A percentile compares a stretch with the other conserved stretches of the same genome.
Conservation (phyloP, 2,329 filamentous ascomycete genomes). For the Alternaria panax region DNA sequence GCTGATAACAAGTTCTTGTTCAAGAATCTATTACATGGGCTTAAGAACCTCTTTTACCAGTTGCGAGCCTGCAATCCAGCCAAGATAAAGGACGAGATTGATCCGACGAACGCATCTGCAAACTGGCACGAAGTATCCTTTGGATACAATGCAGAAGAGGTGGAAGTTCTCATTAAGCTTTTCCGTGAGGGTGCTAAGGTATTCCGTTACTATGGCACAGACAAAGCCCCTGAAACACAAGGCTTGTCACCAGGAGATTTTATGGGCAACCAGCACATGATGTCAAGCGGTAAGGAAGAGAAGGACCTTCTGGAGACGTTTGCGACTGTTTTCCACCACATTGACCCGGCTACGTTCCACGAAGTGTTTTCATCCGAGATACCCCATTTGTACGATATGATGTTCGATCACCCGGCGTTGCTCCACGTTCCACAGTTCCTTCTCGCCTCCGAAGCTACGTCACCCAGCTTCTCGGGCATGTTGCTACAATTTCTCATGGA, state of each 20-base stretch:
- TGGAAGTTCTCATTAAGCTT: constrained; percentile 93
- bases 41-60: constrained; percentile 97
- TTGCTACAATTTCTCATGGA: constrained; percentile 97
- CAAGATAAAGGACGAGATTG: constrained; percentile 66
- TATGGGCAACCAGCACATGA: constrained; percentile 93
- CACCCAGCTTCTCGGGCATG: constrained; percentile 97
- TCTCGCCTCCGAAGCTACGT: constrained; percentile 97
- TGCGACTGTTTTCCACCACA: constrained; percentile 96
- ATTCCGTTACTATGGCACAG: constrained; percentile 95
- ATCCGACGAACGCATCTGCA: constrained; percentile 77
- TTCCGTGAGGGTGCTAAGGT: constrained; percentile 96
- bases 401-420: constrained; percentile 93
- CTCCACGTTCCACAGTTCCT: constrained; percentile 98
- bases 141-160: constrained; percentile 96
- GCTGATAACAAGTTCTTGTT: constrained; percentile 98
- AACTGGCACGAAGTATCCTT: constrained; percentile 97
- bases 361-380: constrained; percentile 99
- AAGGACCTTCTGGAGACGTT: constrained; percentile 98
- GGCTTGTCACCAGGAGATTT: constrained; percentile 87
- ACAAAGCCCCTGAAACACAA: constrained; percentile 77
- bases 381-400: constrained; percentile 94
- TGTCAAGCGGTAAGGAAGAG: constrained; percentile 92
- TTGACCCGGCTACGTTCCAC: constrained; percentile 97
- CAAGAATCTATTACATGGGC: constrained; percentile 91
- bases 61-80: constrained; percentile 84